Base-by-base conservation (phyloP, 1,139 yeast genomes). In the Geotrichum bryndzae region DNA sequence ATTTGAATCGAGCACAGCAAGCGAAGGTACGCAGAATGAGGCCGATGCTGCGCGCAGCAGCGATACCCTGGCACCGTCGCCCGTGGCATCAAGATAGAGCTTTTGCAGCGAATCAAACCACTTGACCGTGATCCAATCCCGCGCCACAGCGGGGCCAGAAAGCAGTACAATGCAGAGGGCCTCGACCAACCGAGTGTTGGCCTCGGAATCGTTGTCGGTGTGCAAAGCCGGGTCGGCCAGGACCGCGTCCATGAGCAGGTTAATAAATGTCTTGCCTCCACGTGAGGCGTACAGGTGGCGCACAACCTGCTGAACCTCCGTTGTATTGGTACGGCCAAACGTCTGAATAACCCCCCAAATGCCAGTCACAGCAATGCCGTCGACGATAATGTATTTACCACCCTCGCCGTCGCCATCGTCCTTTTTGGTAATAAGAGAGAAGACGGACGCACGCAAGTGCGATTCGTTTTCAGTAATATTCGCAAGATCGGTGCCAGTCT, bases 181-280 rank as follows among this genome's bases (percentile, higher is more conserved):
- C 25, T 38, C 52, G 15, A 54, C 55, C 4, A 56, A n/a, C 23
- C 48, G 48, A 10, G 25, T 22, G 22, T 15, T 55, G 18, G 53
- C 51, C 6, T 35, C 13, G 22, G 45, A 7, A n/a, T 29, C 11
- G 33, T 29, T 25, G 41, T 18, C 25, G 2, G 13, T 13, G 22
- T 13, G n/a, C 29, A 25, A 10, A 31, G 54, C 41, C 25, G 54
- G 56, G 10, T 52, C 50, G 27, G 45, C 62, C 25, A 60, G 15
- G 10, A 52, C 57, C 1, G 56, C 48, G 1, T 56, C 62, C n/a
- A 46, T 56, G 15, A 62, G 29, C 18, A 35, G 51, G n/a, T 51
- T 57, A 22, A 57, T 61, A 57, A 62, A 62, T 51, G 61, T 56
- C 50, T 57, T 56, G 11, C 64, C 64, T 27, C 64, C 64, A 2